phyloP scores from a whole-genome alignment of 257 asterid genomes.

The Solanum virginianum region DNA sequence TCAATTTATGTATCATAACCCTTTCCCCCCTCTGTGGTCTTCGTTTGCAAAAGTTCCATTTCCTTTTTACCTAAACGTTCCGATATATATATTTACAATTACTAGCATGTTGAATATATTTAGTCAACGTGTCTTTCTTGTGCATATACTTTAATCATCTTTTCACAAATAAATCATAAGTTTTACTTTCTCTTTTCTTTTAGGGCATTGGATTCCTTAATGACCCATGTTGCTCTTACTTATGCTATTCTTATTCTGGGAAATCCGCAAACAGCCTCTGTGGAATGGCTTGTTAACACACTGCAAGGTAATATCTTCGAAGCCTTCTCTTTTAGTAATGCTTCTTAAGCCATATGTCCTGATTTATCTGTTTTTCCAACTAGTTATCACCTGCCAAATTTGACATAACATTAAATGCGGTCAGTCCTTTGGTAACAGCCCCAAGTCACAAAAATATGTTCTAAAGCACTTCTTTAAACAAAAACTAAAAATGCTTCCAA shows the following conservation, averaged over 20 bases:
- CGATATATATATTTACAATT: background rate
- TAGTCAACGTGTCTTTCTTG: background rate
- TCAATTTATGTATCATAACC: background rate
- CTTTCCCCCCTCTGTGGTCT: background rate
- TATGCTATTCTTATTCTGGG: constrained; percentile 94
- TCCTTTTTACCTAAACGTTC: background rate
- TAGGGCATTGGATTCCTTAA: constrained; percentile 99
- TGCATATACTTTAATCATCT: background rate
- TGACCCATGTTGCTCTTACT: constrained; percentile 97
- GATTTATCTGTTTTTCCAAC: background rate
- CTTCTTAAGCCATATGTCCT: background rate
- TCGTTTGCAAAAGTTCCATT: background rate
- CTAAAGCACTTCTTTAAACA: no score
- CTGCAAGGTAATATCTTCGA: constrained; percentile 56
- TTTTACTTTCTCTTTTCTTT: background rate
- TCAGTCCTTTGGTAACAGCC: background rate
- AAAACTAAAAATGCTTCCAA: no score
- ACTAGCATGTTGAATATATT: background rate
- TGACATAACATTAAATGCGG: background rate
- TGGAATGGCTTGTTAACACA: constrained; percentile 94
- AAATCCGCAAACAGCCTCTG: constrained; percentile 95
- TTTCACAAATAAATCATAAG: background rate
- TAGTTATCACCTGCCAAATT: background rate
- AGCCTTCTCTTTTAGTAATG: background rate
- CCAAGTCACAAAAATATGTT: no score